These are phyloP conservation scores for Colletotrichum spinosum DNA, from an alignment of 2,329 filamentous ascomycete genomes.

Conservation along the genomic window DNA sequence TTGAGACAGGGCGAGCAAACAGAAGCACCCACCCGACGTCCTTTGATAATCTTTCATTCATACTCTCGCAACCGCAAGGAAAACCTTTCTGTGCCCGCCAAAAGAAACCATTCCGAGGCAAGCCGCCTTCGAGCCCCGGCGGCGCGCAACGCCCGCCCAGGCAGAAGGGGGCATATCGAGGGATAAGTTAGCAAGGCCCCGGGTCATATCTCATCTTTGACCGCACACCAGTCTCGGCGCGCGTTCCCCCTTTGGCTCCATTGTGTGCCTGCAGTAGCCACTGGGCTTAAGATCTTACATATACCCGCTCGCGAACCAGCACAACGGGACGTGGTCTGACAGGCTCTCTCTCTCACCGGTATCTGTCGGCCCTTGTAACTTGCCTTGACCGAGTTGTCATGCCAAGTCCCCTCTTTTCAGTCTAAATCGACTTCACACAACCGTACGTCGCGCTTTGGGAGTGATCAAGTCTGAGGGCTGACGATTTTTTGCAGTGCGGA, in stretches of 20 bases:
- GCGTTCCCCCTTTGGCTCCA: conserved; percentile 18
- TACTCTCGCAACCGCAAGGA: too few species aligned
- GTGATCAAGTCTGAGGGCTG: too few species aligned
- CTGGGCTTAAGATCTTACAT: conserved; percentile 35
- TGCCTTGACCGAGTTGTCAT: conserved; percentile 34
- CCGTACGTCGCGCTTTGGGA: conserved; percentile 3
- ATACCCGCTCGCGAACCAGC: conserved; percentile 35
- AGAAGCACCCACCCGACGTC: too few species aligned
- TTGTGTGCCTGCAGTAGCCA: conserved; percentile 22
- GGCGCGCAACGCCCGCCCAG: conserved; percentile 11
- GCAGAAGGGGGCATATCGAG: not conserved
- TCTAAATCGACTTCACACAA: conserved; percentile 29
- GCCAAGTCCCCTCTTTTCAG: conserved; percentile 27
- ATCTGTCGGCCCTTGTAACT: conserved; percentile 32
- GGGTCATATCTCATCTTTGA: not conserved
- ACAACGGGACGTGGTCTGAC: conserved; percentile 32
- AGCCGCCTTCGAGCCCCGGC: conserved; percentile 1
- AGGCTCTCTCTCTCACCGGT: conserved; percentile 33
- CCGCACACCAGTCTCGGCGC: not conserved
- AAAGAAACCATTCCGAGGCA: conserved; percentile 30
- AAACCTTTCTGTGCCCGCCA: not conserved
- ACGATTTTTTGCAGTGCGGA: not conserved
- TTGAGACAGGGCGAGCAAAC: too few species aligned
- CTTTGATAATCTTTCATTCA: too few species aligned
- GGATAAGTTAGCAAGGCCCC: not conserved